Percentiles rank a stretch among this genome's conserved stretches.
phyloP scores from a whole-genome alignment of 164 flowering plant species.

The Tetrastigma voinierianum region DNA sequence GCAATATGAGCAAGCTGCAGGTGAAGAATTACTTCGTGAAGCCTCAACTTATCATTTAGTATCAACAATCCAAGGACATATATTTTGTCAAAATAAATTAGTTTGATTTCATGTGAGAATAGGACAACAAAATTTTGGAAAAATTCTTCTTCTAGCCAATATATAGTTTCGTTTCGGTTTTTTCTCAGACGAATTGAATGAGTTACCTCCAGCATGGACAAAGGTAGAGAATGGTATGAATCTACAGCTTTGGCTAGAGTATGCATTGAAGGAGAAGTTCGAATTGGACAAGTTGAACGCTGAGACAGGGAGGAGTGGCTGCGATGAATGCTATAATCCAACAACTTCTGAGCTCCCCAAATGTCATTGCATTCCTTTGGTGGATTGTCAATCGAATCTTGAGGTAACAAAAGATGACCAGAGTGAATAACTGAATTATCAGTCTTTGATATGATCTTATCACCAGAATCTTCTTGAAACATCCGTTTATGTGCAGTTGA shows the following conservation, averaged over 20 bases:
- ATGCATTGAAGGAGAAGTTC: conserved; percentile 24
- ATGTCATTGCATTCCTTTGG: conserved; percentile 8
- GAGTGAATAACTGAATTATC: conserved; percentile 10
- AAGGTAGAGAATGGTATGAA: conserved; percentile 52
- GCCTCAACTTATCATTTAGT: not conserved
- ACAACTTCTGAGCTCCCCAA: conserved; percentile 19
- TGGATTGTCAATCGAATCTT: conserved; percentile 12
- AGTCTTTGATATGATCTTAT: conserved; percentile 10
- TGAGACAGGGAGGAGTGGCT: conserved; percentile 57
- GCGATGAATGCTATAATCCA: conserved; percentile 40
- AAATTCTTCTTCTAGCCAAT: too few species aligned
- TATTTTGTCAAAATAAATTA: not conserved
- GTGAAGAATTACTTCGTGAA: not conserved
- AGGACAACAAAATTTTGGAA: too few species aligned
- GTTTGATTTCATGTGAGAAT: too few species aligned
- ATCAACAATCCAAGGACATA: not conserved
- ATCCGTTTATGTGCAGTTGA: conserved; percentile 1
- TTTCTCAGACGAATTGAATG: not conserved
- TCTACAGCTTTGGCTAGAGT: conserved; percentile 28
- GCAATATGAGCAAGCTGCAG: conserved; percentile 31
- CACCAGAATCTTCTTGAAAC: conserved; percentile 18
- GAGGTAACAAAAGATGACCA: not conserved
- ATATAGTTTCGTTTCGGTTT: too few species aligned
- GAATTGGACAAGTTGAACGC: conserved; percentile 20
- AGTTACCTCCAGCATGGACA: conserved; percentile 57